Evolutionary conservation across 768 basidiomycete species (phyloP), one percentile per base, ranked within the genome.

Genomic region (Coprinopsis marcescibilis): DNA sequence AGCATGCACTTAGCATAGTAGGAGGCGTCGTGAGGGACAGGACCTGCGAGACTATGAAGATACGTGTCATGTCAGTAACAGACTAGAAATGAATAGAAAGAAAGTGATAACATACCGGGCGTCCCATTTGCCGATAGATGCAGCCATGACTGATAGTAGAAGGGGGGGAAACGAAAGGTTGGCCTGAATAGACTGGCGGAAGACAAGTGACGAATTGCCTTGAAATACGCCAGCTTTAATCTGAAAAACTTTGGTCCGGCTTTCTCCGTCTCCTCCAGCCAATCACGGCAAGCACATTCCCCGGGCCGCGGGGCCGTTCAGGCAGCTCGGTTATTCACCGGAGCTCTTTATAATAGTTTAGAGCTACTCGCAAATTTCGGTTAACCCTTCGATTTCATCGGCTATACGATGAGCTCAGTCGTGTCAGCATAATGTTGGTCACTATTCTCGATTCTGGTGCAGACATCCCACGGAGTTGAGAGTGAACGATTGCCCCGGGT

Each of bases 1-100:
- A 93, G 78, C 80, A 89, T 83, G 65, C 83, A 87, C 68, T 91
- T 89, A 62, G 81, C 64, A 64, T 90, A 90, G 76, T 90, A 90
- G 40, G 69, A 68, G 49, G 69, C 26, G 58, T 89, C 85, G 60
- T 89, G 87, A 50, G 82, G 82, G 48, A 89, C 77, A 58, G 87
- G 83, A 33, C 86, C 86, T n/a, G n/a, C n/a, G n/a, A n/a, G n/a
- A n/a, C n/a, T n/a, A n/a, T n/a, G n/a, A 49, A 75, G 60, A 56
- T 73, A 74, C 62, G 85, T 86, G 53, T 20, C 20, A 40, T 17
- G 6, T 17, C 10, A 36, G 15, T 10, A 6, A 57, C 46, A 45
- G 42, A 37, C 12, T 32, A 35, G 30, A 45, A 30, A 24, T 35
- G 36, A 43, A 49, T 26, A 34, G 6, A n/a, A 36, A 25, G 10